Evolutionary conservation across 805 yeast genomes (phyloP), one percentile per base, ranked within the genome.

Genomic region (Teunomyces barrocoloradensis): DNA sequence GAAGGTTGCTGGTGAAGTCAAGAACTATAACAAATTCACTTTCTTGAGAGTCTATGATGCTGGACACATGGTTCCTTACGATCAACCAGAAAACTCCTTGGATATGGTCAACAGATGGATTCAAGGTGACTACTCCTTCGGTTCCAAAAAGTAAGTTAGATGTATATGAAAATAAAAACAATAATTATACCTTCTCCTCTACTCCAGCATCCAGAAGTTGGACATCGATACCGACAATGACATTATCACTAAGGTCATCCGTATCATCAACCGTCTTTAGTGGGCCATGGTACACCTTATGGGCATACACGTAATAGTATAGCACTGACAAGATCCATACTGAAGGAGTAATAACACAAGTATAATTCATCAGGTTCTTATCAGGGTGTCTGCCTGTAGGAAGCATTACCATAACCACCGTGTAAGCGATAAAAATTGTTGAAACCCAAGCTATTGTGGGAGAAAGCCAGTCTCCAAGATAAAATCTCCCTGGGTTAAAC

Each of bases 1-100:
- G 17, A 46, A 47, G 44, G 47, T 51, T 50, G 79, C 82, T 21
- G 98, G 98, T 50, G 81, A 85, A 58, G 85, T 84, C 25, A 89
- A 89, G 73, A 85, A 81, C 60, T 78, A 74, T 54, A 84, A 84
- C 42, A 75, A 79, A 50, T 82, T 91, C 57, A 87, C 96, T 3
- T 92, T 85, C 73, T 75, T 89, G 65, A 80, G 96, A 65, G 81
- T 91, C 7, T 91, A 75, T 59, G 92, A 82, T 53, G 97, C 95
- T 44, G 97, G 97, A 23, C 97, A 92, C 70, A 90, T 91, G 97
- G 96, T 89, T 52, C 97, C 97, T 13, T 85, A 71, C 60, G 91
- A 91, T 69, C 92, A 87, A 72, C 96, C 97, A 15, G 82, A 79
- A 58, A 76, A 77, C 59, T 72, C 96, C 2, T 74, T 86, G 53